phyloP scores from a whole-genome alignment of 768 basidiomycete species.

The Tylopilus sp. region DNA sequence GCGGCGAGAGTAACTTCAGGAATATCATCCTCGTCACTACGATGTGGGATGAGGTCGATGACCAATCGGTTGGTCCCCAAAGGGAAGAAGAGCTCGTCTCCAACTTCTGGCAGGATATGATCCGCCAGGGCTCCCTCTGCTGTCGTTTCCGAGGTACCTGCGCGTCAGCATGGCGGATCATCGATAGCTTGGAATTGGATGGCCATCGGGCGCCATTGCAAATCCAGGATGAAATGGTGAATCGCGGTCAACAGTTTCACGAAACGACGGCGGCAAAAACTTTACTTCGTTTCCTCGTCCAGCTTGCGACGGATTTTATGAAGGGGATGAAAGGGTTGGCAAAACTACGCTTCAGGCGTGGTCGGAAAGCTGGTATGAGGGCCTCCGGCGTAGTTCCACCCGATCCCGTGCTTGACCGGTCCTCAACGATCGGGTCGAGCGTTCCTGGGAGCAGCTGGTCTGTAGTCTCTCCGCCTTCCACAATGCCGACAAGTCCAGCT shows the following conservation, averaged over 20 bases:
- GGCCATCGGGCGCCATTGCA: not conserved
- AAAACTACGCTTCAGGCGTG: not conserved
- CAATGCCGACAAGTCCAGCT: not conserved
- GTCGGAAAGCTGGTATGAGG: not conserved
- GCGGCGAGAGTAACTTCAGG: conserved; percentile 8
- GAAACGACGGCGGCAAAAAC: conserved; percentile 19
- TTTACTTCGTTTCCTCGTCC: conserved; percentile 4
- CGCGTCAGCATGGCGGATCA: conserved; percentile 14
- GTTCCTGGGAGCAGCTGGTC: not conserved
- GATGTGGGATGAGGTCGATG: conserved; percentile 16
- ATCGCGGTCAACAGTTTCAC: conserved; percentile 2
- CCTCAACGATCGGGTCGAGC: not conserved
- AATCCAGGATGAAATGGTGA: conserved; percentile 19
- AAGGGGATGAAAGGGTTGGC: conserved; percentile 2
- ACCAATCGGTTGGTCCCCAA: not conserved
- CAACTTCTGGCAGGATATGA: conserved; percentile 15
- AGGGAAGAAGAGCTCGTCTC: conserved; percentile 14
- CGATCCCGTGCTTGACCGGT: not conserved
- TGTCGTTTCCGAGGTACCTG: conserved; percentile 9
- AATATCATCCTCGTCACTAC: conserved; percentile 19
- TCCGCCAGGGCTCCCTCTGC: conserved; percentile 7
- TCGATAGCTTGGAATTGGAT: conserved; percentile 1
- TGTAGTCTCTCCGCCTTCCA: not conserved
- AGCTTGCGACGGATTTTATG: conserved; percentile 2
- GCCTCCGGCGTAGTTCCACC: not conserved